phyloP scores from a whole-genome alignment of 1,139 yeast genomes.

The Yamadazyma kanchanaburiensis region DNA sequence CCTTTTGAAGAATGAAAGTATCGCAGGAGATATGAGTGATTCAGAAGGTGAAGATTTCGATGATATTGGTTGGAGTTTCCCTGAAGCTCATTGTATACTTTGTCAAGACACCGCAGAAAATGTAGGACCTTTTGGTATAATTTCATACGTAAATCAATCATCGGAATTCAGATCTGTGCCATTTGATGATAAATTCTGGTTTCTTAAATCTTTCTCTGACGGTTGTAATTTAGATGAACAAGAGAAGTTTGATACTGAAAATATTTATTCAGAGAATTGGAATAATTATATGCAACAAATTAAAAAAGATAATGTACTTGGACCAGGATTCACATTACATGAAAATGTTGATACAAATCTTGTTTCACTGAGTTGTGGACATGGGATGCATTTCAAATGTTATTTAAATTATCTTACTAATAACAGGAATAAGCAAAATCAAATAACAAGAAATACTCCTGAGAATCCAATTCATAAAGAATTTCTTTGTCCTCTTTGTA shows the following conservation, averaged over 20 bases:
- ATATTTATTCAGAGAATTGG: constrained; percentile 32
- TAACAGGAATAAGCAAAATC: constrained; percentile 55
- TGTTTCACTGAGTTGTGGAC: constrained; percentile 84
- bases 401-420: constrained; percentile 56
- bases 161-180: constrained; percentile 66
- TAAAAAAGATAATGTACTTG: constrained; percentile 47
- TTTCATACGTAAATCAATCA: constrained; percentile 56
- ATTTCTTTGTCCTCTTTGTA: constrained; percentile 87
- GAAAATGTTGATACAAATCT: constrained; percentile 43
- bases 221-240: constrained; percentile 48
- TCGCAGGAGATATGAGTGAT: constrained; percentile 26
- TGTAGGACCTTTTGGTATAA: constrained; percentile 73
- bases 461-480: constrained; percentile 70
- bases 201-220: constrained; percentile 60
- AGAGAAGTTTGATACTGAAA: constrained; percentile 17
- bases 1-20: constrained; percentile 46
- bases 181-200: constrained; percentile 62
- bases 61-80: constrained; percentile 60
- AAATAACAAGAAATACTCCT: constrained; percentile 79
- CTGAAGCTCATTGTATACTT: constrained; percentile 78
- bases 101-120: constrained; percentile 80
- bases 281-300: constrained; percentile 30
- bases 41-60: constrained; percentile 34
- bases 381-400: constrained; percentile 87
- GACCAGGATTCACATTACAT: constrained; percentile 64